A percentile compares a stretch with the other conserved stretches of the same genome.
phyloP scores from a whole-genome alignment of 345 rosid genomes.

The thale cress (Arabidopsis thaliana) region TAIR10.1 NC_003070.9:4367001-4367500 shows the following conservation, averaged over 20 bases:
- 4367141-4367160: neutral
- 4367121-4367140: too few relatives aligned
- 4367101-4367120: too few relatives aligned
- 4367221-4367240: neutral
- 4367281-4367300: neutral
- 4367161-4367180: neutral
- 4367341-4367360: conserved; percentile 58
- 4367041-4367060: neutral
- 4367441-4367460: conserved; percentile 34
- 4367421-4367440: neutral
- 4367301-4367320: neutral
- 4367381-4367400: neutral
- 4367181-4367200: conserved; percentile 28
- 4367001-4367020: conserved; percentile 18
- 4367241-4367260: conserved; percentile 2
- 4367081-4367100: neutral
- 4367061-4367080: neutral
- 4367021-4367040: neutral
- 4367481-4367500: conserved; percentile 52
- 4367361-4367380: conserved; percentile 67
- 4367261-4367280: neutral
- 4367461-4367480: neutral
- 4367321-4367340: conserved; percentile 62
- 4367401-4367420: conserved; percentile 2
- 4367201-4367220: conserved; percentile 15